phyloP scores from a whole-genome alignment of 129 eudicot genomes.

The Glebionis coronaria region DNA sequence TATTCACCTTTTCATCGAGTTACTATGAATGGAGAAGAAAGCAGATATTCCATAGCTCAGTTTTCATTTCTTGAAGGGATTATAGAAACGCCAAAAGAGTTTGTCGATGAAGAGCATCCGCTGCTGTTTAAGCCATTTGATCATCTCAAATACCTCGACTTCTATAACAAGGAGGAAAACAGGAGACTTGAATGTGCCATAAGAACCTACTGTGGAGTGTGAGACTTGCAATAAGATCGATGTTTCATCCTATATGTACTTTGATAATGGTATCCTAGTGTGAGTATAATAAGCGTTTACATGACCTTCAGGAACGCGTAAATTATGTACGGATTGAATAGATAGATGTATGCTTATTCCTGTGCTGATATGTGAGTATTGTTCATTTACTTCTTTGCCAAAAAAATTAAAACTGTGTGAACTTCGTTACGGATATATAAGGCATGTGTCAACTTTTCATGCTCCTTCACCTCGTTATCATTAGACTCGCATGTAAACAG shows the following conservation, averaged over 20 bases:
- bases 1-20: constrained; percentile 69
- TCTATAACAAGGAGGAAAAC: constrained; percentile 53
- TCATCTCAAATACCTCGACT: constrained; percentile 58
- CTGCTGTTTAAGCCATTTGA: constrained; percentile 60
- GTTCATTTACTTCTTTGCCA: too few relatives aligned
- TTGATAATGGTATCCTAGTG: constrained; percentile 10
- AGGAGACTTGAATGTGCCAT: constrained; percentile 52
- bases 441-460: neutral
- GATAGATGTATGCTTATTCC: too few relatives aligned
- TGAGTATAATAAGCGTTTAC: neutral
- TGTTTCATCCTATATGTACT: neutral
- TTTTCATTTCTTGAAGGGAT: constrained; percentile 65
- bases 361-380: too few relatives aligned
- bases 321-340: too few relatives aligned
- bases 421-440: neutral
- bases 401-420: neutral
- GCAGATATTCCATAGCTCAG: constrained; percentile 61
- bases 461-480: neutral
- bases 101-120: constrained; percentile 71
- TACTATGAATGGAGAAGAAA: constrained; percentile 58
- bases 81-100: constrained; percentile 62
- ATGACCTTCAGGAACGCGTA: too few relatives aligned
- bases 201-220: constrained; percentile 56
- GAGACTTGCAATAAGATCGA: constrained; percentile 21
- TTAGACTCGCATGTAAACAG: neutral